These are phyloP conservation scores for Stenocarpella maydis DNA, from an alignment of 2,329 filamentous ascomycete species.

Conservation along the genomic window DNA sequence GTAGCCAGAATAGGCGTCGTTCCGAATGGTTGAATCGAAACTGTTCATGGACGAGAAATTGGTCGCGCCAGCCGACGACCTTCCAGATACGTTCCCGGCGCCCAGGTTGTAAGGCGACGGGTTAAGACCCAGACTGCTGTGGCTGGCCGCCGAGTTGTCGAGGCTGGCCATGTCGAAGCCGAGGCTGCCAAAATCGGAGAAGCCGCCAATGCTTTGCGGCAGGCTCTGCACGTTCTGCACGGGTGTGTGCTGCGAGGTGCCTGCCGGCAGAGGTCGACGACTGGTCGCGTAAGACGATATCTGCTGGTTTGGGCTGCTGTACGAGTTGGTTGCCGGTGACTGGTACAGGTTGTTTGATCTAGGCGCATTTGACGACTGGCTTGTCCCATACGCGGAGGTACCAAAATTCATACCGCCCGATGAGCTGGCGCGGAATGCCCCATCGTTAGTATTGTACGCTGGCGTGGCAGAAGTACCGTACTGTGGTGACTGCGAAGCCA, in stretches of 20 bases:
- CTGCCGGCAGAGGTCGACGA: conserved; percentile 31
- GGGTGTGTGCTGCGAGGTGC: conserved; percentile 28
- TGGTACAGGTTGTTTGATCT: conserved; percentile 30
- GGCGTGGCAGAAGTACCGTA: conserved; percentile 39
- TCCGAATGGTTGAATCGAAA: conserved; percentile 41
- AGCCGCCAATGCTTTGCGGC: conserved; percentile 37
- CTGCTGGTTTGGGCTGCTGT: conserved; percentile 32
- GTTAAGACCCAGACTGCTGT: conserved; percentile 39
- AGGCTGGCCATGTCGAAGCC: conserved; percentile 43
- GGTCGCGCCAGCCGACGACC: conserved; percentile 39
- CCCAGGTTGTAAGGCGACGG: conserved; percentile 41
- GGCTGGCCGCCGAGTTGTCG: conserved; percentile 39
- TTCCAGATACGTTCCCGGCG: conserved; percentile 39
- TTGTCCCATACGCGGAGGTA: conserved; percentile 37
- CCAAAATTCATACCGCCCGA: conserved; percentile 34
- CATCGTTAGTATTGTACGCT: conserved; percentile 38
- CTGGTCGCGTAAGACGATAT: conserved; percentile 29
- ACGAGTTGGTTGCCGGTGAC: conserved; percentile 22
- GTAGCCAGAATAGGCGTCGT: conserved; percentile 37
- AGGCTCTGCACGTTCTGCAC: conserved; percentile 35
- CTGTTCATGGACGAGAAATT: conserved; percentile 38
- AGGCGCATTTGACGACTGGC: conserved; percentile 27
- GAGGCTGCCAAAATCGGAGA: conserved; percentile 38
- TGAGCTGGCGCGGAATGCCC: conserved; percentile 39
- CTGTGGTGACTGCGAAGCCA: conserved; percentile 41